Conservation (phyloP, 2,329 filamentous ascomycete species). For the Plenodomus biglobosus region DNA sequence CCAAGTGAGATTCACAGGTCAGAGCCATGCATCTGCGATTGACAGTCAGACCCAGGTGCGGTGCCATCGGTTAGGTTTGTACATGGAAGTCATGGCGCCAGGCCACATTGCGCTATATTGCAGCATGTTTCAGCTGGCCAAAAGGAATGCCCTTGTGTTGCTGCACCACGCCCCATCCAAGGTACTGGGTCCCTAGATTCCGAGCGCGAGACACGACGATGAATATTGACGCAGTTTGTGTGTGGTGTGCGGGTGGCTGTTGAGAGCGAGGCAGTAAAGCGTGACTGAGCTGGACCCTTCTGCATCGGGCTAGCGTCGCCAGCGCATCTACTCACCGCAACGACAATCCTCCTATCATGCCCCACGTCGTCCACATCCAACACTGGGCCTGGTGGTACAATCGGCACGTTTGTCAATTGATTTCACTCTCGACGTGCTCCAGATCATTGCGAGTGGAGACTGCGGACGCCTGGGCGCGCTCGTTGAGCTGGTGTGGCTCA, state of each 20-base stretch:
- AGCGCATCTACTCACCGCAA: slow-evolving; percentile 46
- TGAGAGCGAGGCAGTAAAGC: slow-evolving; percentile 27
- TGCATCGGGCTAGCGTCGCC: slow-evolving; percentile 29
- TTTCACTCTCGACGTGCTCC: slow-evolving; percentile 19
- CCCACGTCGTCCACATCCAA: slow-evolving; percentile 36
- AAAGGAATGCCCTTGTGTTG: slow-evolving; percentile 26
- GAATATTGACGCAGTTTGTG: slow-evolving; percentile 14
- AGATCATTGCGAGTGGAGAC: slow-evolving; percentile 18
- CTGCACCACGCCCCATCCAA: slow-evolving; percentile 25
- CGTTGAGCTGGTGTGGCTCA: slow-evolving; percentile 20
- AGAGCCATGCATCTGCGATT: not conserved
- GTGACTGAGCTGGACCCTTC: slow-evolving; percentile 29
- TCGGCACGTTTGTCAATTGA: slow-evolving; percentile 41
- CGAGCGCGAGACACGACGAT: slow-evolving; percentile 25
- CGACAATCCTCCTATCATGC: slow-evolving; percentile 34
- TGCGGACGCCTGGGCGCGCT: slow-evolving; percentile 17
- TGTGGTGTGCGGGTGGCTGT: slow-evolving; percentile 30
- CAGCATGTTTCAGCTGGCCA: slow-evolving; percentile 36
- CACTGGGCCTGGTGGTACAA: slow-evolving; percentile 37
- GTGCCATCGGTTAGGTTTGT: slow-evolving; percentile 1
- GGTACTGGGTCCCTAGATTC: slow-evolving; percentile 25
- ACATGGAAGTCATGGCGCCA: slow-evolving; percentile 24
- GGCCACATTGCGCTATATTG: slow-evolving; percentile 5
- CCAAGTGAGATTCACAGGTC: slow-evolving; percentile 11
- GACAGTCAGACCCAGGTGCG: not conserved